These are phyloP conservation scores for Rhododendron griersonianum DNA, from an alignment of 148 eudicot genomes.

Conservation along the genomic window DNA sequence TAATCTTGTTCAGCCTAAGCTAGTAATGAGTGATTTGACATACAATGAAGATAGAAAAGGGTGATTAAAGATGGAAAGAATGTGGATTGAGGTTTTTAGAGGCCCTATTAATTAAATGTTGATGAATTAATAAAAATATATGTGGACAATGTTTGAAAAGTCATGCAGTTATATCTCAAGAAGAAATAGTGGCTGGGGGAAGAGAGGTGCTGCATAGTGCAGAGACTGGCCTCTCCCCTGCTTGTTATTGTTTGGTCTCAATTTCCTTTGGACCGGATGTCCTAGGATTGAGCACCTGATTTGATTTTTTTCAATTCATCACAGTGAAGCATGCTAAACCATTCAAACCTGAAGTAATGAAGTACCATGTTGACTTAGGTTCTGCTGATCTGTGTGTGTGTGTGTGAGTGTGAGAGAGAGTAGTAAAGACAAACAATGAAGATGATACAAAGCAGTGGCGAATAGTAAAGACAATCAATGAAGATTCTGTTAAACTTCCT, in stretches of 20 bases:
- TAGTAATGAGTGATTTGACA: background rate
- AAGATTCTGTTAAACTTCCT: background rate
- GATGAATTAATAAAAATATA: background rate
- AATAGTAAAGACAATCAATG: no score
- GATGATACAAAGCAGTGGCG: no score
- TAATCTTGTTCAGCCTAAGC: background rate
- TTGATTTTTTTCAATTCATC: background rate
- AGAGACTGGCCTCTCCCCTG: background rate
- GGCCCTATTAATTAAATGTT: background rate
- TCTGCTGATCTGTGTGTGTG: background rate
- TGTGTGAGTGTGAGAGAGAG: background rate
- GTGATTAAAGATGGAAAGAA: background rate
- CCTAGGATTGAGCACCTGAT: background rate
- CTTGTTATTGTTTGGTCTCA: background rate
- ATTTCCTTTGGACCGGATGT: background rate
- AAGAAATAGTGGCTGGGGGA: background rate
- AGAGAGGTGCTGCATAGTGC: background rate
- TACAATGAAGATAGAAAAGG: background rate
- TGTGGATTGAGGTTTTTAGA: background rate
- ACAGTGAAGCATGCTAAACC: background rate
- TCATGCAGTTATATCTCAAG: background rate
- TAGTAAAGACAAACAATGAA: no score
- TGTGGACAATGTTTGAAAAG: background rate
- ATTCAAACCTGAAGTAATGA: background rate
- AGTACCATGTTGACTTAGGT: background rate